A percentile compares a stretch with the other conserved stretches of the same genome.
Conservation (phyloP, 306 rosid genomes). For the Ammopiptanthus mongolicus region DNA sequence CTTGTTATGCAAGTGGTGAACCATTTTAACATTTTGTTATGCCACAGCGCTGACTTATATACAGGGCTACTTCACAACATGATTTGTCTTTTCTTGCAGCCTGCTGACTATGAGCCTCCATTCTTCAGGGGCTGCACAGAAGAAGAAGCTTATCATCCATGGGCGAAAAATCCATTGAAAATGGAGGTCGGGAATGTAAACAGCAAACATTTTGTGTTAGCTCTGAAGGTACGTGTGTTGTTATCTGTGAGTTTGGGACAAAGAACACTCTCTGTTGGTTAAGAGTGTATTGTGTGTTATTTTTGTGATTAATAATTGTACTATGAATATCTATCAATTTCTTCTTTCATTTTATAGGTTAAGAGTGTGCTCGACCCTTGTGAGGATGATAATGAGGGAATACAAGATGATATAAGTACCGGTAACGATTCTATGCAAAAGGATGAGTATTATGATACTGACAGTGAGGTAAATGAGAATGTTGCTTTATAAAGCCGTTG, state of each 20-base stretch:
- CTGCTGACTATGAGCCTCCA: slow-evolving; percentile 91
- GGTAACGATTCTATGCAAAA: slow-evolving; percentile 39
- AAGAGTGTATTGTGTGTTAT: no score
- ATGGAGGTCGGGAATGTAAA: slow-evolving; percentile 97
- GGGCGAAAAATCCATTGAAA: slow-evolving; percentile 81
- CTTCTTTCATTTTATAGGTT: slow-evolving; percentile 28
- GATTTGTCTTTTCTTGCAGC: slow-evolving; percentile 55
- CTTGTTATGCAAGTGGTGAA: slow-evolving; percentile 5
- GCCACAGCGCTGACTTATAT: background rate
- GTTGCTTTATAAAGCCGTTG: slow-evolving; percentile 7
- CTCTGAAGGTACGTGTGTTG: no score
- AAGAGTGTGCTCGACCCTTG: slow-evolving; percentile 54
- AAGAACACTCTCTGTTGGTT: no score
- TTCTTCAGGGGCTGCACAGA: slow-evolving; percentile 80
- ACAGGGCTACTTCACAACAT: background rate
- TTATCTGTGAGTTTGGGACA: no score
- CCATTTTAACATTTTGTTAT: background rate
- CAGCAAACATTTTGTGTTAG: slow-evolving; percentile 91
- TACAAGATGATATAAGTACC: slow-evolving; percentile 35
- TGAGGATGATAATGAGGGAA: slow-evolving; percentile 47
- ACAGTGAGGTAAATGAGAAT: slow-evolving; percentile 41
- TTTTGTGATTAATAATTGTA: no score
- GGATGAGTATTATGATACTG: slow-evolving; percentile 39
- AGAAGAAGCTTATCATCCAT: slow-evolving; percentile 67
- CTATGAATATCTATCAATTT: background rate